phyloP scores from a whole-genome alignment of 768 basidiomycete genomes.

The Lactarius sanguifluus region DNA sequence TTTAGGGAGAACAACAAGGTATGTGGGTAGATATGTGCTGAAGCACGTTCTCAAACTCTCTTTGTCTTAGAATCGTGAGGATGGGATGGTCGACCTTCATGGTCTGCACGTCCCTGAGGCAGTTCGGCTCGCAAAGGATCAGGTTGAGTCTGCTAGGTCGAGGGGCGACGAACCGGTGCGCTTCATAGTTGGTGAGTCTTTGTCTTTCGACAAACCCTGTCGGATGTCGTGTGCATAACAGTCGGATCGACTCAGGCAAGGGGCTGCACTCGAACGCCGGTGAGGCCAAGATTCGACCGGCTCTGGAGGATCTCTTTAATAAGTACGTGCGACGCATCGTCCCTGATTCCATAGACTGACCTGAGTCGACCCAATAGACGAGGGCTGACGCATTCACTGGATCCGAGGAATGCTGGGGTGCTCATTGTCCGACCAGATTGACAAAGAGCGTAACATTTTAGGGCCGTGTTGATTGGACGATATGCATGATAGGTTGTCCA shows the following conservation, averaged over 20 bases:
- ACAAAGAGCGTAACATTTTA: not conserved
- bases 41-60: not conserved
- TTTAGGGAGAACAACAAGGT: constrained; percentile 24
- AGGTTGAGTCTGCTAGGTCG: not conserved
- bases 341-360: not conserved
- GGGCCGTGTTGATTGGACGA: not conserved
- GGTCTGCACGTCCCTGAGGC: constrained; percentile 14
- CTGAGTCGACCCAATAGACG: not conserved
- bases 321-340: constrained; percentile 6
- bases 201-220: not conserved
- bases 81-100: constrained; percentile 20
- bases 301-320: constrained; percentile 1
- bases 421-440: constrained; percentile 4
- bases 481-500: not conserved
- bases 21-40: not conserved
- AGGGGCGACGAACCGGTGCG: not conserved
- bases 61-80: not conserved
- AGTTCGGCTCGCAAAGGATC: not conserved
- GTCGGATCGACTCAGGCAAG: constrained; percentile 3
- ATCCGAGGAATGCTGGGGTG: constrained; percentile 12
- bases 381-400: not conserved
- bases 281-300: constrained; percentile 18
- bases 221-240: not conserved
- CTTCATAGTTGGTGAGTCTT: constrained; percentile 23
- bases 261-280: constrained; percentile 13